Percentiles rank a stretch among this genome's conserved stretches.
Evolutionary conservation across 805 yeast genomes (phyloP).

Genomic region (Nakazawaea holstii): DNA sequence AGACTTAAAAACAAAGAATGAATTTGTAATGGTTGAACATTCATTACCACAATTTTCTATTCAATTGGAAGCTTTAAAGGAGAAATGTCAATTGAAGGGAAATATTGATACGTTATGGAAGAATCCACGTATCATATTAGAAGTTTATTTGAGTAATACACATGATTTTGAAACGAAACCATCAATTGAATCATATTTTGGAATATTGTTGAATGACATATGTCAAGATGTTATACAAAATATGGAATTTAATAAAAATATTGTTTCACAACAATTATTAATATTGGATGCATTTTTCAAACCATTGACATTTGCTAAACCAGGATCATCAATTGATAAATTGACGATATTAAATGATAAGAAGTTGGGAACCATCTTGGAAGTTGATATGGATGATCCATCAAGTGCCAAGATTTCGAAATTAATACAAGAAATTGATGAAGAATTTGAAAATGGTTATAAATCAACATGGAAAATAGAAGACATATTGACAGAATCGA

Average conservation of each 20-base stretch:
- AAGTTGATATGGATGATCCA: slow-evolving; percentile 29
- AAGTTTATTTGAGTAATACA: slow-evolving; percentile 48
- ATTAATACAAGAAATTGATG: slow-evolving; percentile 27
- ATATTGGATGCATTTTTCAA: slow-evolving; percentile 69
- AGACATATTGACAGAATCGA: slow-evolving; percentile 80
- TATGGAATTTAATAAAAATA: slow-evolving; percentile 84
- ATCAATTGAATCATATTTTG: slow-evolving; percentile 40
- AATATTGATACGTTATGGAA: slow-evolving; percentile 66
- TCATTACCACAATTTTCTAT: slow-evolving; percentile 20
- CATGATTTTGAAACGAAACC: slow-evolving; percentile 65
- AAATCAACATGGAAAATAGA: slow-evolving; percentile 84
- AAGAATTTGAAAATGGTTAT: slow-evolving; percentile 31
- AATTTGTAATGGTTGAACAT: slow-evolving; percentile 22
- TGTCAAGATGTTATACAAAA: slow-evolving; percentile 69
- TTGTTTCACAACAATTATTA: slow-evolving; percentile 78
- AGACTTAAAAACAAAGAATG: slow-evolving; percentile 14
- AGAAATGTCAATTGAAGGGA: slow-evolving; percentile 31
- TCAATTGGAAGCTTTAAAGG: slow-evolving; percentile 29
- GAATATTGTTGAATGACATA: slow-evolving; percentile 69
- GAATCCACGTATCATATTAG: slow-evolving; percentile 54
- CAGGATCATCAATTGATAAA: slow-evolving; percentile 76
- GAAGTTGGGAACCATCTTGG: slow-evolving; percentile 22
- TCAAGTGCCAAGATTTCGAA: slow-evolving; percentile 15
- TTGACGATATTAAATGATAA: slow-evolving; percentile 35
- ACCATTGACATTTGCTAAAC: slow-evolving; percentile 56